phyloP scores from a whole-genome alignment of 768 basidiomycete genomes.

The Kwoniella botswanensis region DNA sequence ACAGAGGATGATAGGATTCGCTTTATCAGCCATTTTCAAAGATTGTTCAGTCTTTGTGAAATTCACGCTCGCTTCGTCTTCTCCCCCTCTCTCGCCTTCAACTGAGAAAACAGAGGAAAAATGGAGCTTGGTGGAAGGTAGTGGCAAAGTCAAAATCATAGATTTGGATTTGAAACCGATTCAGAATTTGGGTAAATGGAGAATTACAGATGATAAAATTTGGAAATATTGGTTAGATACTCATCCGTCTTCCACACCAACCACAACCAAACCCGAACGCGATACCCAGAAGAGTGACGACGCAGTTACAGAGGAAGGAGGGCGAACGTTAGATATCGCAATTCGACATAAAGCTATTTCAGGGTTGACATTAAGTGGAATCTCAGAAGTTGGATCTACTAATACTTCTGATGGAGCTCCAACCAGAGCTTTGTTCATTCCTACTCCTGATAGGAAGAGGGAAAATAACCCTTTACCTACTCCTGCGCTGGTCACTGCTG shows the following conservation, averaged over 20 bases:
- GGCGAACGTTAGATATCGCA: background rate
- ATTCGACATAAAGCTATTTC: conserved; percentile 7
- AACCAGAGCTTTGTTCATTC: conserved; percentile 9
- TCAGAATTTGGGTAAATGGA: conserved; percentile 71
- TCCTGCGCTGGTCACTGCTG: background rate
- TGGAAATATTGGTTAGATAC: conserved; percentile 45
- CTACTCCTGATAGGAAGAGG: conserved; percentile 13
- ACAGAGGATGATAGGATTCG: conserved; percentile 73
- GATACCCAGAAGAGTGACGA: background rate
- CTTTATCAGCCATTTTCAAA: conserved; percentile 93
- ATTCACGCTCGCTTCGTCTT: conserved; percentile 3
- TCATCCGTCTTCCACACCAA: background rate
- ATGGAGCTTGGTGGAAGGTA: conserved; percentile 25
- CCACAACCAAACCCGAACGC: background rate
- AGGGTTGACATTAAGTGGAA: background rate
- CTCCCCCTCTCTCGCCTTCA: background rate
- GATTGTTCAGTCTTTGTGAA: conserved; percentile 82
- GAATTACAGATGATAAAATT: conserved; percentile 73
- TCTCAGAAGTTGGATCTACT: background rate
- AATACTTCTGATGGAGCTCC: conserved; percentile 7
- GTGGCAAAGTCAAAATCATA: conserved; percentile 68
- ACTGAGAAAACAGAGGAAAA: conserved; percentile 22
- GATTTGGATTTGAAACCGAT: conserved; percentile 85
- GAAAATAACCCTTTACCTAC: background rate
- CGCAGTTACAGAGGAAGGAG: background rate